Base-by-base conservation (phyloP, 2,329 filamentous ascomycete genomes). In the Stenocarpella maydis region DNA sequence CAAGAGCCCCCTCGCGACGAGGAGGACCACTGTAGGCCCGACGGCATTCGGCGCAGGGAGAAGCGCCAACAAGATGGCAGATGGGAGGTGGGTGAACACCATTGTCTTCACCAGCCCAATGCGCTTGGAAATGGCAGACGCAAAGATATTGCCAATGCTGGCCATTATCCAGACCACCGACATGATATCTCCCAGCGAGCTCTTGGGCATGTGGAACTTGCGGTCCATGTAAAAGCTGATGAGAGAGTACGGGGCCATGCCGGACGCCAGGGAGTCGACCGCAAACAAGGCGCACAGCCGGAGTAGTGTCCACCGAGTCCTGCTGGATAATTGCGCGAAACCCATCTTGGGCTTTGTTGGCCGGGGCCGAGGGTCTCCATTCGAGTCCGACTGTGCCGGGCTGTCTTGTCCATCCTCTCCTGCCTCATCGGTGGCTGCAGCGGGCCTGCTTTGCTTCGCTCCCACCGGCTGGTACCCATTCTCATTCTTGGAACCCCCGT, bases 21-120 rank as follows among this genome's bases (percentile, higher is more conserved):
- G 81, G 68, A 93, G 87, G 0, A 83, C 77, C 54, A 92, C 82
- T 0, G 90, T 65, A 28, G 89, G 71, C 14, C 81, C 81, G 0
- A 89, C 79, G 4, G 83, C 81, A 24, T 81, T 77, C 0, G 90
- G 88, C 0, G 90, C 74, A 0, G 89, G 87, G 26, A 93, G 87
- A 24, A 93, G 78, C 17, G 87, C 82, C 1, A 93, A 84, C 72
- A 89, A 90, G 31, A 93, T 78, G 9, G 91, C 83, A 0, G 90
- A 92, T 0, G 91, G 91, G 0, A 93, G 81, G 73, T 93, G 91
- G 0, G 91, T 92, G 75, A 92, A 91, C 10, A 92, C 90, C 91
- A 93, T 93, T 1, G 91, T 92, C 82, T 89, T 89, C 53, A 93
- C 85, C 43, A 94, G 87, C 7, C 87, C 87, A 45, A 89, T 79